phyloP scores from a whole-genome alignment of 176 grass and related monocot species.

The Dendrocalamus sinicus region DNA sequence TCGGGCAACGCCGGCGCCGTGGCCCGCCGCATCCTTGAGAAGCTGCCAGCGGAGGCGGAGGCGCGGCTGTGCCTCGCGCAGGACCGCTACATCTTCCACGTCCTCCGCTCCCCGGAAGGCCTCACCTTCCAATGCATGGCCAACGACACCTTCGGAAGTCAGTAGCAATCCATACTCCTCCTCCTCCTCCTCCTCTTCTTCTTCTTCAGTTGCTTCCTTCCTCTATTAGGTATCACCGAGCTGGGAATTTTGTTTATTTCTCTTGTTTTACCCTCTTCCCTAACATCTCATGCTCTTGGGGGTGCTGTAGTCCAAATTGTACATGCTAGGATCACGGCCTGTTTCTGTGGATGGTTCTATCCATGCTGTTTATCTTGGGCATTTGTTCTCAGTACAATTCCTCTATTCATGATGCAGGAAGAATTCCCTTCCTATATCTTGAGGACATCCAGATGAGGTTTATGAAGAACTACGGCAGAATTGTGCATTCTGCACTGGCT shows the following conservation, averaged over 20 bases:
- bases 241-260: no score
- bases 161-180: neutral
- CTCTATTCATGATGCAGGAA: slow-evolving; percentile 46
- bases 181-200: no score
- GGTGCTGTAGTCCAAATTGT: no score
- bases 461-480: slow-evolving; percentile 89
- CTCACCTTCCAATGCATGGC: slow-evolving; percentile 98
- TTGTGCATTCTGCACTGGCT: slow-evolving; percentile 69
- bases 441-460: slow-evolving; percentile 99
- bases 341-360: no score
- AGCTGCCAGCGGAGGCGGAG: slow-evolving; percentile 69
- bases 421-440: slow-evolving; percentile 88
- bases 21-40: slow-evolving; percentile 86
- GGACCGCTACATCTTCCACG: slow-evolving; percentile 97
- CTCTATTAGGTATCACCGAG: no score
- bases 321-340: no score
- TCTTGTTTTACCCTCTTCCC: no score
- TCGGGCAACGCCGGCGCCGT: slow-evolving; percentile 83
- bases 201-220: no score
- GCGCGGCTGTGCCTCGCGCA: slow-evolving; percentile 86
- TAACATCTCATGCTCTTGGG: no score
- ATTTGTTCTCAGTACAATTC: neutral
- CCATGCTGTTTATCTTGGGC: no score
- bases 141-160: slow-evolving; percentile 92
- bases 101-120: slow-evolving; percentile 62